Evolutionary conservation across 352 stramenopile genomes (phyloP).

Genomic region (Phytopythium delawarense): DNA sequence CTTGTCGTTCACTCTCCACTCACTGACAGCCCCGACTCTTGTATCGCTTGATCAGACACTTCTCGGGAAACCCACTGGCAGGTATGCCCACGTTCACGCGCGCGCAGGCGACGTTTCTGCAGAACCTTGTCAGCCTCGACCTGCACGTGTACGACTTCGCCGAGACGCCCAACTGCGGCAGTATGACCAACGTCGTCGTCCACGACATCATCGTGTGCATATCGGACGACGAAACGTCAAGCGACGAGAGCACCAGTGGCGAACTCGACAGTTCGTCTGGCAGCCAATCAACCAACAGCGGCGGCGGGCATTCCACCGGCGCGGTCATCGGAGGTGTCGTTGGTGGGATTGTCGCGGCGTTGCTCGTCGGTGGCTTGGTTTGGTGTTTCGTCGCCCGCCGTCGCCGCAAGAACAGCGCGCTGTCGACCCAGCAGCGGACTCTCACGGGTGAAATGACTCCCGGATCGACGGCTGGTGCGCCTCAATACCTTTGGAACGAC

Average conservation of each 20-base stretch:
- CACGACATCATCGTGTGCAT: constrained; percentile 1
- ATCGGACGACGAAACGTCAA: constrained; percentile 1
- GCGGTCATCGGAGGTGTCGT: neutral
- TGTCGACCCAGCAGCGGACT: neutral
- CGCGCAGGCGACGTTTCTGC: constrained; percentile 4
- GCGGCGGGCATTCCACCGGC: neutral
- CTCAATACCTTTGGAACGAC: constrained; percentile 15
- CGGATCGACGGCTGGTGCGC: neutral
- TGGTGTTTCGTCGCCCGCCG: neutral
- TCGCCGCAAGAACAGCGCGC: neutral
- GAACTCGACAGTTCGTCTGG: neutral
- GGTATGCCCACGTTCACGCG: constrained; percentile 6
- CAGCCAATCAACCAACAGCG: neutral
- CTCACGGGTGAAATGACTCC: constrained; percentile 3
- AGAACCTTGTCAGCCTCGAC: neutral
- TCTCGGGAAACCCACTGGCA: neutral
- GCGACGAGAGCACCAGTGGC: neutral
- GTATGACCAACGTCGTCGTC: neutral
- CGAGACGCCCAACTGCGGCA: constrained; percentile 4
- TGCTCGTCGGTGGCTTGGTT: neutral
- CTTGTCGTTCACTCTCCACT: neutral
- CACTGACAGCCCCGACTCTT: neutral
- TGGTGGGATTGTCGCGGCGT: neutral
- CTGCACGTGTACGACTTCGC: constrained; percentile 2
- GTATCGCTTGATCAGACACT: neutral